Percentiles rank a stretch among this genome's conserved stretches.
Evolutionary conservation across 768 basidiomycete species (phyloP).

Genomic region (Lactarius indigo): DNA sequence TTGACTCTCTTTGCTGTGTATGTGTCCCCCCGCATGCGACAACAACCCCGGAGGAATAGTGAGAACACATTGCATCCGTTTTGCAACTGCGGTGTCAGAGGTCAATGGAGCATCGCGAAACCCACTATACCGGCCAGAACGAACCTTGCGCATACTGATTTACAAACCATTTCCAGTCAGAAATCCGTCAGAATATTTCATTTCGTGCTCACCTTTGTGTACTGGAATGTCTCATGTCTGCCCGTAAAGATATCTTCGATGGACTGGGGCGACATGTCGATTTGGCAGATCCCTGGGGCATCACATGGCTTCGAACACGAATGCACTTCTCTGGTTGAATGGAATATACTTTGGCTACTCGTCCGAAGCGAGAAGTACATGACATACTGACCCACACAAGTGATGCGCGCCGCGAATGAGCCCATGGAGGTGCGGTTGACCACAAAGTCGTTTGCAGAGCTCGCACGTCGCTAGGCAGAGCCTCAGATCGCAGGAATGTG

Average conservation of each 20-base stretch:
- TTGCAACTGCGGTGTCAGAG: constrained; percentile 38
- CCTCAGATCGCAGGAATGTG: constrained; percentile 49
- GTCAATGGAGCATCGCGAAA: not conserved
- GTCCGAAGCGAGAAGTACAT: not conserved
- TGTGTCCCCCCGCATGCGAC: no score
- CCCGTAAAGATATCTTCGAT: constrained; percentile 62
- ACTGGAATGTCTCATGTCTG: constrained; percentile 56
- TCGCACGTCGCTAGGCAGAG: constrained; percentile 53
- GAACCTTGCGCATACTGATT: constrained; percentile 53
- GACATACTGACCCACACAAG: constrained; percentile 50
- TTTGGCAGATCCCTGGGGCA: constrained; percentile 51
- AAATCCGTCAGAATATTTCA: not conserved
- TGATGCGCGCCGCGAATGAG: constrained; percentile 40
- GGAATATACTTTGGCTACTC: not conserved
- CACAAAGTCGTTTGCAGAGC: constrained; percentile 53
- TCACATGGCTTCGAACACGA: constrained; percentile 42
- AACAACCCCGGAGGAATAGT: constrained; percentile 41
- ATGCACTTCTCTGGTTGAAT: constrained; percentile 45
- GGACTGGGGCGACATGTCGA: constrained; percentile 54
- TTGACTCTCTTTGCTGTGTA: no score
- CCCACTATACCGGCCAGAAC: not conserved
- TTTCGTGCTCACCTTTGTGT: constrained; percentile 48
- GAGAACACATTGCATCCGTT: constrained; percentile 48
- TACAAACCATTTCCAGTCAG: not conserved
- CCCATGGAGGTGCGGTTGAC: constrained; percentile 49